Conservation (phyloP, 805 yeast species). For the Yarrowia sp. region DNA sequence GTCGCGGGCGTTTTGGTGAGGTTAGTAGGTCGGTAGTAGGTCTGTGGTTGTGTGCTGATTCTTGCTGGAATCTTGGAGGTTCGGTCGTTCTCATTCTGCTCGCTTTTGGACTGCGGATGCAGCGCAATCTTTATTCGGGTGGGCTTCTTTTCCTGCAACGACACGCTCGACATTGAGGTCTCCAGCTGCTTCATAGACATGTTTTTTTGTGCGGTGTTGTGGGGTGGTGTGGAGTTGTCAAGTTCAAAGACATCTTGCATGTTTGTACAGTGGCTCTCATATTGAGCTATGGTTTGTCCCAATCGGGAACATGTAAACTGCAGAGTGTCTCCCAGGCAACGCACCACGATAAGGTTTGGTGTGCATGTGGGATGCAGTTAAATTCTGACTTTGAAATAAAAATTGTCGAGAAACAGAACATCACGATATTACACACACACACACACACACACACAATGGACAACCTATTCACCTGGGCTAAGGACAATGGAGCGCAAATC, state of each 20-base stretch:
- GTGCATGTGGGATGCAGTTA: background rate
- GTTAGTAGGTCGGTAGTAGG: constrained; percentile 29
- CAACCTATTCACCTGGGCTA: constrained; percentile 39
- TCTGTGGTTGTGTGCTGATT: constrained; percentile 27
- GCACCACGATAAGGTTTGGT: constrained; percentile 1
- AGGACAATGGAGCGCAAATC: constrained; percentile 37
- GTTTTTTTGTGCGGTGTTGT: constrained; percentile 11
- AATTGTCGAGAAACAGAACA: background rate
- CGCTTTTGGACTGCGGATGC: constrained; percentile 36
- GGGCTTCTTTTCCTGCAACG: constrained; percentile 42
- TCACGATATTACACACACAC: background rate
- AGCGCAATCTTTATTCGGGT: constrained; percentile 34
- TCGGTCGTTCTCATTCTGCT: constrained; percentile 25
- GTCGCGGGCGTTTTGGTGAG: constrained; percentile 24
- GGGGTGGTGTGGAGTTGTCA: background rate
- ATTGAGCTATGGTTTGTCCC: constrained; percentile 7
- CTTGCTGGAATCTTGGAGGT: constrained; percentile 5
- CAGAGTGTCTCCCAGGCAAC: constrained; percentile 11
- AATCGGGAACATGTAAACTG: constrained; percentile 25
- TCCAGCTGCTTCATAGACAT: constrained; percentile 44
- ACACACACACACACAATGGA: constrained; percentile 26
- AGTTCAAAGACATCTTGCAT: background rate
- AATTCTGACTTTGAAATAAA: constrained; percentile 5
- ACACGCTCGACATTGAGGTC: constrained; percentile 42
- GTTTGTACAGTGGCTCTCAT: constrained; percentile 12